Evolutionary conservation across 495 filamentous ascomycete species (phyloP), one percentile per base, ranked within the genome.

Genomic region (Ascobolus immersus): DNA sequence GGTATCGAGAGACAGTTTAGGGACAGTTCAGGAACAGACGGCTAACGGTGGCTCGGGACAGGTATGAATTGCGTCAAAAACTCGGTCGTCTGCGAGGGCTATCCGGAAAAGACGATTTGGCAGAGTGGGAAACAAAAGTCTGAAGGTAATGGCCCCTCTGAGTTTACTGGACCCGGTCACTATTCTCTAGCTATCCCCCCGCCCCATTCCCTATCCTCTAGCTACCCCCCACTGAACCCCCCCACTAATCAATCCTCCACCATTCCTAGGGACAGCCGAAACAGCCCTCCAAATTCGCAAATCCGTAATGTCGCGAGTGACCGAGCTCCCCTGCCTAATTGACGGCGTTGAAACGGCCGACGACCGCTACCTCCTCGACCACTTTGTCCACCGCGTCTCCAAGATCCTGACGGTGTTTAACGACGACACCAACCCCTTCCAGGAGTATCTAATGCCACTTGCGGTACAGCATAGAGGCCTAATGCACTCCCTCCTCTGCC

Each of bases 21-120:
- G 2, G 11, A 12, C 28, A 15, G 11, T 15, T 31, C 18, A 15
- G 22, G n/a, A 25, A 7, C n/a, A 25, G 7, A 7, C 7, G 7
- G 22, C 22, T 25, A 25, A 25, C 18, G 14, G n/a, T 31, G 37
- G n/a, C n/a, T n/a, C n/a, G n/a, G n/a, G n/a, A 13, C 36, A 69
- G 79, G 79, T 52, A 59, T 77, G 41, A 84, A 86, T 48, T 92
- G 81, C 48, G 71, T 84, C 57, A 91, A 91, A 57, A 92, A 91
- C 52, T 76, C 79, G 15, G 76, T 90, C 28, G 67, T 79, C 8
- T 92, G 81, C 46, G 81, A 92, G 55, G 81, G 81, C 10, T 92
- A 91, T 48, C 77, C 74, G n/a, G 72, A 78, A 32, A 79, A 75
- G 49, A 72, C 76, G 33, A 63, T 78, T 30, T 92, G 81, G 81